Evolutionary conservation across 2,329 filamentous ascomycete species (phyloP).

Genomic region (Pseudogymnoascus verrucosus): DNA sequence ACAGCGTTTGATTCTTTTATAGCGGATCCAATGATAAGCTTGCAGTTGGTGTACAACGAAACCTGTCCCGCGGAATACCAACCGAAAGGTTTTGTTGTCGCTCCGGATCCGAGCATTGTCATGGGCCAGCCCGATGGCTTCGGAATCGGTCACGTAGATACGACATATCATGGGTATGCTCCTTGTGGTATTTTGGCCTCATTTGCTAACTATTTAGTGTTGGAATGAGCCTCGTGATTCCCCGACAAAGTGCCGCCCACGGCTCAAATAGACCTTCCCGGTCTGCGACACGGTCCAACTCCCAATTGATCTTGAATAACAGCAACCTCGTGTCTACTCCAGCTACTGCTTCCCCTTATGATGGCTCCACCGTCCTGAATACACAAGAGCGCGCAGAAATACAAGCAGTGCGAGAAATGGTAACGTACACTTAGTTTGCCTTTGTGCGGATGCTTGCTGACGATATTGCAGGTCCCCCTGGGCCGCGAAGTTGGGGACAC

Average conservation of each 20-base stretch:
- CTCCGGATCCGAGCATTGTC: neutral
- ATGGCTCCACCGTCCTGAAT: neutral
- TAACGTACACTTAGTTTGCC: neutral
- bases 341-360: neutral
- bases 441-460: neutral
- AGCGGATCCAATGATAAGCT: neutral
- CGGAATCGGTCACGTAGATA: neutral
- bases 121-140: neutral
- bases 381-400: neutral
- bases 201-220: neutral
- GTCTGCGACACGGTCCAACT: neutral
- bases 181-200: neutral
- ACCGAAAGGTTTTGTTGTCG: neutral
- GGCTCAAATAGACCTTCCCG: too few relatives aligned
- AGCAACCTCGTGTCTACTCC: neutral
- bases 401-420: neutral
- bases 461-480: neutral
- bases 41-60: conserved; percentile 1
- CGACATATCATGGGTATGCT: neutral
- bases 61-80: neutral
- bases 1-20: neutral
- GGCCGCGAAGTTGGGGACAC: neutral
- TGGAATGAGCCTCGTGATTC: neutral
- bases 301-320: neutral
- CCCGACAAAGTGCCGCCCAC: neutral